Base-by-base conservation (phyloP, 179 eudicot species). In the Patellifolia procumbens region DNA sequence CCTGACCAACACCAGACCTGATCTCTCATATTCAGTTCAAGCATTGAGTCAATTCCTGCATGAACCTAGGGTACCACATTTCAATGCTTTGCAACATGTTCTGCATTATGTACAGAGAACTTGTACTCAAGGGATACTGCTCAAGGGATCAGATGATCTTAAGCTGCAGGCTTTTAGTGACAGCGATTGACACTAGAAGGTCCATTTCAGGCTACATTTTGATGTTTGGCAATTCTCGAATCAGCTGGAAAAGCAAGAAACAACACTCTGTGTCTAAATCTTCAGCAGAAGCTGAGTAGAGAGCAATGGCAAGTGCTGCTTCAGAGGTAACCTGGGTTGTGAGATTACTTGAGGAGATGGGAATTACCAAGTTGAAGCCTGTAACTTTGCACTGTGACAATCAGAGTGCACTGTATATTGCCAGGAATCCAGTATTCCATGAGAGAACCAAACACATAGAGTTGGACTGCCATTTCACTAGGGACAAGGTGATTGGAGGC, bases 181-280 rank as follows among this genome's bases (percentile, higher is more conserved):
- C 7, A 20, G 3, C 2, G 59, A 53, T n/a, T 53, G 59, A 53
- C 24, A 53, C 59, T 17, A 53, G 59, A 8, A 53, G 22, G 7
- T 53, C 26, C 7, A 20, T 53, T 2, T 17, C 26, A 17, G 59
- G 59, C 7, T 53, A 53, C 20, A 1, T 53, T 17, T 5, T 53
- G 0, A 5, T 53, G 1, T 42, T 64, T 34, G 68, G 68, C 20
- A 37, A 37, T 7, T 64, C 68, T 11, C 68, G 46, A 4, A 64
- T 64, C 16, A 28, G n/a, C 2, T 64, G 68, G 45, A 64, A 64
- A 34, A 64, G 39, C 9, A 64, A 64, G 68, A 64, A 64, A 2
- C 45, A 64, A 17, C 22, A 0, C 35, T n/a, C 68, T 3, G 24
- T 64, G 0, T 64, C 68, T 37, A 32, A 28, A 20, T 64, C 68